Conservation (phyloP, 768 basidiomycete species). For the Mycena belliarum region DNA sequence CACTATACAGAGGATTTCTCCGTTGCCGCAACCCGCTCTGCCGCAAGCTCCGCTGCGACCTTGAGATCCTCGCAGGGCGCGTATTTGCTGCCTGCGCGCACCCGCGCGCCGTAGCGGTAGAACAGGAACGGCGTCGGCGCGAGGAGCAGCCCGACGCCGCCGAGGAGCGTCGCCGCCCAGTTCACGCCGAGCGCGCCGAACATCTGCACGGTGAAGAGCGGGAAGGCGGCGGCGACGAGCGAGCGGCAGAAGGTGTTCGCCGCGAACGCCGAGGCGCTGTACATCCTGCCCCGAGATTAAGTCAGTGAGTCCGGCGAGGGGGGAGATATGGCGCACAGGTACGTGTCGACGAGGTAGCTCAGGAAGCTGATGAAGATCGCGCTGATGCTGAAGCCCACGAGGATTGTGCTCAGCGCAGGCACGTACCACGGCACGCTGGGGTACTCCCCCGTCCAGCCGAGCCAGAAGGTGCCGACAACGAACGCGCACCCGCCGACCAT, state of each 20-base stretch:
- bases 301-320: background rate
- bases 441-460: conserved; percentile 63
- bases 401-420: conserved; percentile 52
- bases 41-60: conserved; percentile 10
- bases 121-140: conserved; percentile 70
- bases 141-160: conserved; percentile 55
- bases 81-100: conserved; percentile 57
- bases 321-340: conserved; percentile 36
- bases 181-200: conserved; percentile 43
- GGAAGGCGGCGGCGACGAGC: conserved; percentile 58
- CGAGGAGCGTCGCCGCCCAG: conserved; percentile 57
- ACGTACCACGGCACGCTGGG: conserved; percentile 58
- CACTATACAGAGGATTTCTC: background rate
- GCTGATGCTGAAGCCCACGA: conserved; percentile 50
- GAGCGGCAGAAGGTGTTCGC: conserved; percentile 63
- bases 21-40: background rate
- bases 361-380: conserved; percentile 64
- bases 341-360: conserved; percentile 62
- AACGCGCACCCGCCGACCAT: conserved; percentile 60
- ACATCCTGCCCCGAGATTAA: conserved; percentile 33
- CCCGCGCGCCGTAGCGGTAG: conserved; percentile 62
- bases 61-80: conserved; percentile 41
- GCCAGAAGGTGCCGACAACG: conserved; percentile 64
- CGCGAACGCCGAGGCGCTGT: conserved; percentile 63
- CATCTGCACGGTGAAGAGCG: conserved; percentile 68